Evolutionary conservation across 805 yeast genomes (phyloP), one percentile per base, ranked within the genome.

Genomic region (Metschnikowia borealis): DNA sequence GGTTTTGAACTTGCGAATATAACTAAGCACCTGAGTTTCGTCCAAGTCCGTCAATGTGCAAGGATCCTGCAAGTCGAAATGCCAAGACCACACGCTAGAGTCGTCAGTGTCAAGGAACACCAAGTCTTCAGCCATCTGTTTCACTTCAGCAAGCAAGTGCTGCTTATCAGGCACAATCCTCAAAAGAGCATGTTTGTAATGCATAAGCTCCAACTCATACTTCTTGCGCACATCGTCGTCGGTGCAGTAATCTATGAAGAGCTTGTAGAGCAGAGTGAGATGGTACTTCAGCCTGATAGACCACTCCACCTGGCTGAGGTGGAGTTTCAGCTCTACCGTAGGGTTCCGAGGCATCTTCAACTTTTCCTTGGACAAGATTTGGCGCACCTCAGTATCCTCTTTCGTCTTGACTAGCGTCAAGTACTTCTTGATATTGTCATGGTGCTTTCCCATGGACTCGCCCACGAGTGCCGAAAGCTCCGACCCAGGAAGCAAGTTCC

Each of bases 41-140:
- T 83, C 84, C 44, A 86, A 62, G 2, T 77, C 75, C 8, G 70
- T 66, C 5, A 89, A 63, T 3, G 73, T 67, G 5, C 62, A 62
- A 6, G 75, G 77, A 64, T 90, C 96, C 23, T 70, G 57, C 85
- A 92, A 86, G 55, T 90, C 94, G 50, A 89, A 79, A 59, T 81
- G 81, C 10, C 84, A 61, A 36, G 77, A 73, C 96, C 96, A 91
- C 1, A 90, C 88, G 31, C 78, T 69, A 35, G 79, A 71, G 5
- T 82, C 82, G 1, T 77, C 75, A 20, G 84, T 80, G 37, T 81
- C 78, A 14, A 92, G 80, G 14, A 85, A 68, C 3, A 90, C 81
- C 84, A 91, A 80, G 34, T 86, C 95, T 13, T 81, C 83, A 0
- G 82, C 80, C 77, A 82, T 74, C 8, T 78, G 81, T 40, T 70